Evolutionary conservation across 352 stramenopile species (phyloP).

Genomic region (Globisporangium okanoganense): DNA sequence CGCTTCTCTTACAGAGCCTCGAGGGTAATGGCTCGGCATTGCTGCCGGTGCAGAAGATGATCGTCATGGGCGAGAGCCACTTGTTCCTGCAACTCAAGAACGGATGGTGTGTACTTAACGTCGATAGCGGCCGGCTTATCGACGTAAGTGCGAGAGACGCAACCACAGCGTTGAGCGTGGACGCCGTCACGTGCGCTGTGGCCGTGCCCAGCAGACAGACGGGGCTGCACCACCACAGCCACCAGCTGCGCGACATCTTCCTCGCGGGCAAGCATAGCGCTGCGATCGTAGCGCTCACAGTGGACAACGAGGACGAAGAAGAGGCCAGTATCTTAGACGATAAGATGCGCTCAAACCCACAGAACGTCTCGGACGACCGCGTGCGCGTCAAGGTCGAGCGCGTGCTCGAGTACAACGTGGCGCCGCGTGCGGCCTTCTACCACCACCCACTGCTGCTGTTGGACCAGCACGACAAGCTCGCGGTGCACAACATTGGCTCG

Average conservation of each 20-base stretch:
- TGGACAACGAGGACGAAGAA: constrained; percentile 18
- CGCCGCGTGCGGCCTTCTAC: constrained; percentile 39
- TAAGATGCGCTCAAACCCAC: constrained; percentile 17
- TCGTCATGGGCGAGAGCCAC: constrained; percentile 67
- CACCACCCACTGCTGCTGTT: constrained; percentile 74
- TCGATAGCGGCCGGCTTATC: constrained; percentile 56
- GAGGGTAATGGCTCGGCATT: neutral
- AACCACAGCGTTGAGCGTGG: constrained; percentile 26
- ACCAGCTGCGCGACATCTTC: constrained; percentile 45
- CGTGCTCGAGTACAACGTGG: constrained; percentile 40
- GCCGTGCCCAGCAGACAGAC: constrained; percentile 35
- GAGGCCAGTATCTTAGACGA: constrained; percentile 12
- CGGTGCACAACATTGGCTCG: constrained; percentile 60
- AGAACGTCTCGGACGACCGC: constrained; percentile 36
- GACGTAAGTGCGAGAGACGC: constrained; percentile 20
- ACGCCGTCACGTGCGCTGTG: constrained; percentile 30
- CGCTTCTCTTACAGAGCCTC: constrained; percentile 12
- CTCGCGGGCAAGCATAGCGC: constrained; percentile 54
- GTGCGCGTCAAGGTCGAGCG: constrained; percentile 45
- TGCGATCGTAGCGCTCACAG: constrained; percentile 41
- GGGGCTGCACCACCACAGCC: constrained; percentile 19
- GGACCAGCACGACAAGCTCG: constrained; percentile 47
- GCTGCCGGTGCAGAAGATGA: constrained; percentile 46
- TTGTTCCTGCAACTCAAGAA: constrained; percentile 61
- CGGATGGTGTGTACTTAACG: constrained; percentile 55